These are phyloP conservation scores for Lodderomyces pseudojiufengensis DNA, from an alignment of 1,139 yeast genomes.

Conservation along the genomic window DNA sequence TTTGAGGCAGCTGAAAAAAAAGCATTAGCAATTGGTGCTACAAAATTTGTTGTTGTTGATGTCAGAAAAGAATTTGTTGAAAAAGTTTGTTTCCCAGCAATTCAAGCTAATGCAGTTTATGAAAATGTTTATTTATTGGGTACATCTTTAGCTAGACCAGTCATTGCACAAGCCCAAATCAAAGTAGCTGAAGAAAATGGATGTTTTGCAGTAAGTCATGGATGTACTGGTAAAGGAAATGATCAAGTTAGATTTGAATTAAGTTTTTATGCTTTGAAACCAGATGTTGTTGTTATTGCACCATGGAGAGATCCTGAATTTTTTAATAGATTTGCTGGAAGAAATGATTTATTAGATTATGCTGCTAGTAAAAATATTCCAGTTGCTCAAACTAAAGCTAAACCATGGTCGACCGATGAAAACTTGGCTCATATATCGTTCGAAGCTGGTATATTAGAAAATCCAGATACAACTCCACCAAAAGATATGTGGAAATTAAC, in stretches of 20 bases:
- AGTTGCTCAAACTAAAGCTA: conserved; percentile 94
- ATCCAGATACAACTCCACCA: conserved; percentile 98
- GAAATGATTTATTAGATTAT: conserved; percentile 90
- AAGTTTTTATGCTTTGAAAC: conserved; percentile 94
- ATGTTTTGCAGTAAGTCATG: conserved; percentile 97
- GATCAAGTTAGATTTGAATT: conserved; percentile 98
- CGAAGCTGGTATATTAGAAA: conserved; percentile 98
- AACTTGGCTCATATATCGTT: conserved; percentile 97
- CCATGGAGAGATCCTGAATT: conserved; percentile 99
- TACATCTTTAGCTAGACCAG: conserved; percentile 97
- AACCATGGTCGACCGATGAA: conserved; percentile 99
- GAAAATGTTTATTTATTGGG: conserved; percentile 96
- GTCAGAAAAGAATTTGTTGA: conserved; percentile 91
- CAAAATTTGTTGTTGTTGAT: conserved; percentile 90
- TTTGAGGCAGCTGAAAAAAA: conserved; percentile 95
- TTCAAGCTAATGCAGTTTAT: conserved; percentile 94
- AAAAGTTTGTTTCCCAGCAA: conserved; percentile 92
- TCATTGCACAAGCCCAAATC: conserved; percentile 96
- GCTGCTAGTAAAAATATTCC: conserved; percentile 90
- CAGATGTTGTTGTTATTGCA: conserved; percentile 93
- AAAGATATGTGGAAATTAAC: conserved; percentile 99
- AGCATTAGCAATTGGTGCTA: conserved; percentile 95
- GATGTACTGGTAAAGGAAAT: conserved; percentile 99
- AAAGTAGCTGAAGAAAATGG: conserved; percentile 95
- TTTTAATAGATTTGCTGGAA: conserved; percentile 95